Conservation (phyloP, 225 moss, liverwort and hornwort genomes). For the Rhytidiadelphus loreus region DNA sequence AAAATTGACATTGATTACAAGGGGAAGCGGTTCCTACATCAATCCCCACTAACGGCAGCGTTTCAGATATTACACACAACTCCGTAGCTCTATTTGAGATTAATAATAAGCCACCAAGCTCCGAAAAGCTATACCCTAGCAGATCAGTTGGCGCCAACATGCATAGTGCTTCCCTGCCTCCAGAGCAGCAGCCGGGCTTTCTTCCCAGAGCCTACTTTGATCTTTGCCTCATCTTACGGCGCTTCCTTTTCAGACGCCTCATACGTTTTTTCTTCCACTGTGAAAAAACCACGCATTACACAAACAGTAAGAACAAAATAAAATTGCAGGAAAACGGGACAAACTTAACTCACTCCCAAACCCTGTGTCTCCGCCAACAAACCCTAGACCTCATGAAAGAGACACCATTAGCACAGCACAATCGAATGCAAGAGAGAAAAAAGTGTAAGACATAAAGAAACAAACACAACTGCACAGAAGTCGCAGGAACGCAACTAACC, state of each 20-base stretch:
- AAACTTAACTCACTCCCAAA: not conserved
- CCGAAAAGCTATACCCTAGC: not conserved
- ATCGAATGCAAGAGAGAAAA: no score
- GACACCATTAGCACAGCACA: not conserved
- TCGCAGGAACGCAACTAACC: no score
- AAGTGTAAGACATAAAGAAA: not conserved
- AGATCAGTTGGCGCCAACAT: not conserved
- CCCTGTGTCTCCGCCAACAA: not conserved
- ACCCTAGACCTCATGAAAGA: not conserved
- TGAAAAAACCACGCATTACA: not conserved
- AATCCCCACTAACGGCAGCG: not conserved
- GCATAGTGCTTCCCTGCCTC: not conserved
- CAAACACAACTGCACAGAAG: not conserved
- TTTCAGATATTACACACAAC: not conserved
- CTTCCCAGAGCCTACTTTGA: slow-evolving; percentile 18
- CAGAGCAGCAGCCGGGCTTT: not conserved
- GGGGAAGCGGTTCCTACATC: not conserved
- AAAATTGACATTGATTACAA: not conserved
- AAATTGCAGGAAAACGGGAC: no score
- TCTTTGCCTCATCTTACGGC: slow-evolving; percentile 43
- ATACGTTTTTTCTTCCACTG: slow-evolving; percentile 48
- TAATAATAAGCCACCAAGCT: not conserved
- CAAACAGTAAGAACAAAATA: not conserved
- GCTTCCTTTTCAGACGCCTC: slow-evolving; percentile 36
- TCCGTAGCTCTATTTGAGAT: not conserved